Evolutionary conservation across 2,329 filamentous ascomycete genomes (phyloP), one percentile per base, ranked within the genome.

Genomic region (Dichotomopilus funicola): DNA sequence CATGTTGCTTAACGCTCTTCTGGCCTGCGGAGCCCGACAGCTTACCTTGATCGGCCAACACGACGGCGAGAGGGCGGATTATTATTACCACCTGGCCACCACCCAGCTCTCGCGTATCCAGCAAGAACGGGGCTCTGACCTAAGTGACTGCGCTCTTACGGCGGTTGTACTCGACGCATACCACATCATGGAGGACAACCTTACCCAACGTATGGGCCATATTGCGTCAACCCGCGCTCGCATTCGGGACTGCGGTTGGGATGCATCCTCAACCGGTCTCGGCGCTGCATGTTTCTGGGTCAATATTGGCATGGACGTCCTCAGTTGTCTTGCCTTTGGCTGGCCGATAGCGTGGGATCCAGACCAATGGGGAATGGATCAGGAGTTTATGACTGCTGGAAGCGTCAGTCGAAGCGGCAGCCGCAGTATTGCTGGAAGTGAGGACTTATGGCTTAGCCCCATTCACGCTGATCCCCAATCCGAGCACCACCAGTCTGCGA

Each of bases 201-300:
- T 87, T 5, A 76, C 86, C 40, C 83, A 90, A 63, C 80, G 87
- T n/a, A 92, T 94, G 86, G 91, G 88, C 63, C 91, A 96, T 66
- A 91, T 92, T 62, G 86, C 88, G 0, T 90, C 90, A 5, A 89
- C 90, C 8, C 81, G 90, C 52, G 89, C 89, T 1, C 75, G 96
- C 49, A 91, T 96, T 64, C 89, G 90, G 59, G 90, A 96, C 67
- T 96, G 91, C 65, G 83, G 85, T 4, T 96, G 92, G 92, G 87
- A 89, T 64, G 89, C 89, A 0, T 82, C 78, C 59, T 88, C 88
- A 38, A 80, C 78, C 1, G 91, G 91, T 0, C 82, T 96, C 19
- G 91, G 90, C 0, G 82, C 85, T 0, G 90, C 91, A 1, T 96
- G 91, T 69, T 96, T 96, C 72, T 96, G 92, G 91, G 76, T 96